Evolutionary conservation across 2,329 filamentous ascomycete species (phyloP).

Genomic region (Colletotrichum cereale): DNA sequence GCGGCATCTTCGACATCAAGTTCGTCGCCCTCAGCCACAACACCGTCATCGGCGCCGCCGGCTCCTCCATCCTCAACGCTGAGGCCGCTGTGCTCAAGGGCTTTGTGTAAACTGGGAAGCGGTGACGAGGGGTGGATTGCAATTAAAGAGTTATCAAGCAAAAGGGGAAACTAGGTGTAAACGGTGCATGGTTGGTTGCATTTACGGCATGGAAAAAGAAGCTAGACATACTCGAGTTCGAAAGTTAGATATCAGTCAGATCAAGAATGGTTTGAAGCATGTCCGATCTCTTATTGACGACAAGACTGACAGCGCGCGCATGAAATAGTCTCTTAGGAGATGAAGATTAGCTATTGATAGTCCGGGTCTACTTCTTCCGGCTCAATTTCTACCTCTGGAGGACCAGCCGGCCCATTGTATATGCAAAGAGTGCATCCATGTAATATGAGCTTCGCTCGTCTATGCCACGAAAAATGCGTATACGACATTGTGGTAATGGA

Average conservation of each 20-base stretch:
- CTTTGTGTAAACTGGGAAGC: slow-evolving; percentile 67
- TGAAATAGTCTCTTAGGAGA: background rate
- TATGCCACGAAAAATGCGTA: slow-evolving; percentile 12
- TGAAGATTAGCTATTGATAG: slow-evolving; percentile 3
- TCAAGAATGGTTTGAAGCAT: slow-evolving; percentile 10
- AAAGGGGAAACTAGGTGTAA: background rate
- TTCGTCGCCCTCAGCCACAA: slow-evolving; percentile 93
- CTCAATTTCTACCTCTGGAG: slow-evolving; percentile 14
- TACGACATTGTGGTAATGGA: background rate
- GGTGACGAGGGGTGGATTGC: background rate
- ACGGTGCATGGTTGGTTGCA: slow-evolving; percentile 18
- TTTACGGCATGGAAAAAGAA: slow-evolving; percentile 18
- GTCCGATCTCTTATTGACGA: background rate
- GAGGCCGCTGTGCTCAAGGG: slow-evolving; percentile 94
- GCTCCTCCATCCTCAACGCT: slow-evolving; percentile 93
- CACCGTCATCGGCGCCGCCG: slow-evolving; percentile 94
- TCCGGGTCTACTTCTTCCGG: slow-evolving; percentile 16
- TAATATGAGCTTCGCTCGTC: background rate
- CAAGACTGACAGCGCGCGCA: background rate
- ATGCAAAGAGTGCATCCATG: slow-evolving; percentile 12
- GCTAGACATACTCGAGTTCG: background rate
- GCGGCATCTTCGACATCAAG: slow-evolving; percentile 92
- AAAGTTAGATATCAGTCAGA: background rate
- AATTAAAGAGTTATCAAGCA: background rate
- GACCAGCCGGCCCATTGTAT: slow-evolving; percentile 10